Evolutionary conservation across 306 rosid species (phyloP).

Genomic region (Gastrolobium villosum): DNA sequence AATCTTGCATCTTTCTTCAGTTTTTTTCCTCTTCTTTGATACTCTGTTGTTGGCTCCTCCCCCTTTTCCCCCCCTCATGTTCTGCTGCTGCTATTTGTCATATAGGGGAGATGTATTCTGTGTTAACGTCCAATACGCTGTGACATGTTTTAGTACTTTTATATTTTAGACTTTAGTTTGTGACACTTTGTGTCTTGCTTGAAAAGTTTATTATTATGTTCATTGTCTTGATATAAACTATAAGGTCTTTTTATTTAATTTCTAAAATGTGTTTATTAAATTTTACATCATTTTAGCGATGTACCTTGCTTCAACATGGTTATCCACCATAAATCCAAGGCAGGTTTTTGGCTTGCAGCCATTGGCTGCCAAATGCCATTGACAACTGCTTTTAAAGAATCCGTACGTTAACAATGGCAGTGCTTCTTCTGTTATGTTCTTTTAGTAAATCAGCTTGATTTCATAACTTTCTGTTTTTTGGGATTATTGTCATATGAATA

Average conservation of each 20-base stretch:
- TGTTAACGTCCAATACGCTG: neutral
- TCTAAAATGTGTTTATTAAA: neutral
- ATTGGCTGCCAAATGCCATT: neutral
- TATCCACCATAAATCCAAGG: slow-evolving; percentile 7
- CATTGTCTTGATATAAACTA: neutral
- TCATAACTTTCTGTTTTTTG: slow-evolving; percentile 20
- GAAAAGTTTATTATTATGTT: neutral
- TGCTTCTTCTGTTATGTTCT: neutral
- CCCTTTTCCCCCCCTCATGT: neutral
- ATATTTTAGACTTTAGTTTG: slow-evolving; percentile 2
- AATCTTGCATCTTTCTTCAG: neutral
- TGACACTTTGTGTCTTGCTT: slow-evolving; percentile 7
- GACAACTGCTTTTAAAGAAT: neutral
- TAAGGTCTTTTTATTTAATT: neutral
- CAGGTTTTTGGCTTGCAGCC: neutral
- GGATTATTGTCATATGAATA: neutral
- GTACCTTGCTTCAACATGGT: neutral
- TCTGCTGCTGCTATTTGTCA: neutral
- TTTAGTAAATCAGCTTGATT: slow-evolving; percentile 2
- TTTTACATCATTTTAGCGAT: neutral
- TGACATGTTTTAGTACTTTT: neutral
- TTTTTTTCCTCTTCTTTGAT: neutral
- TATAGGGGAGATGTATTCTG: neutral
- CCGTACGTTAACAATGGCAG: neutral
- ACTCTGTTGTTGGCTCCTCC: neutral